Conservation (phyloP, 225 moss, liverwort and hornwort genomes). For the Sphagnum contortum region DNA sequence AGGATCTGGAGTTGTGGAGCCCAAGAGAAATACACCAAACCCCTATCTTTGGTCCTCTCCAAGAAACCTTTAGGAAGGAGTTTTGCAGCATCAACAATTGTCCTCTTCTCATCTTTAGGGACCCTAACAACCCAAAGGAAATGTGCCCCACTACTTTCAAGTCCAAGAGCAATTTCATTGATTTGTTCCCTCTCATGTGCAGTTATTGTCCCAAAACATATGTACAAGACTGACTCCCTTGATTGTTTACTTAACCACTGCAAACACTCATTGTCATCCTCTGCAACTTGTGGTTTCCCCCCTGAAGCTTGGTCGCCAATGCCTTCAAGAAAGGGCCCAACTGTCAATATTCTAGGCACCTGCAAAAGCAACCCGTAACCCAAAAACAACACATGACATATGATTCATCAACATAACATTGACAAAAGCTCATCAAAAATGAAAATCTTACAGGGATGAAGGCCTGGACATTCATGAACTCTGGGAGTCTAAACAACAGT, state of each 20-base stretch:
- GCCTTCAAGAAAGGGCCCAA: constrained; percentile 33
- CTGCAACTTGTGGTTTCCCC: constrained; percentile 12
- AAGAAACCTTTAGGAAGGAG: constrained; percentile 20
- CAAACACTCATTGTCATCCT: not conserved
- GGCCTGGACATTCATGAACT: not conserved
- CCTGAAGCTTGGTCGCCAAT: constrained; percentile 9
- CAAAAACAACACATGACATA: not conserved
- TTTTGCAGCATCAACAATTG: not conserved
- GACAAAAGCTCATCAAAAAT: not conserved
- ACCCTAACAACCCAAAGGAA: constrained; percentile 39
- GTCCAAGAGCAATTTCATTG: constrained; percentile 14
- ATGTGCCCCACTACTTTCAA: constrained; percentile 8
- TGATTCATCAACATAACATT: not conserved
- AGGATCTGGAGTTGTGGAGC: constrained; percentile 23
- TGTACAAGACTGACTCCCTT: constrained; percentile 21
- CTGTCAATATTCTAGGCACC: constrained; percentile 21
- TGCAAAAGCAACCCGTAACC: constrained; percentile 2
- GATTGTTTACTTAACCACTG: constrained; percentile 34
- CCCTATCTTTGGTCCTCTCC: constrained; percentile 17
- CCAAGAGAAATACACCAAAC: constrained; percentile 13
- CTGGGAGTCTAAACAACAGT: no score
- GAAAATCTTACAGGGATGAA: not conserved
- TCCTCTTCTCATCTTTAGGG: not conserved
- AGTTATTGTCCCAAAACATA: constrained; percentile 33
- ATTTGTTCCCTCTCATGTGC: constrained; percentile 7